Evolutionary conservation across 83 land plant genomes (phyloP), one percentile per base, ranked within the genome.

Genomic region (Picea abies): DNA sequence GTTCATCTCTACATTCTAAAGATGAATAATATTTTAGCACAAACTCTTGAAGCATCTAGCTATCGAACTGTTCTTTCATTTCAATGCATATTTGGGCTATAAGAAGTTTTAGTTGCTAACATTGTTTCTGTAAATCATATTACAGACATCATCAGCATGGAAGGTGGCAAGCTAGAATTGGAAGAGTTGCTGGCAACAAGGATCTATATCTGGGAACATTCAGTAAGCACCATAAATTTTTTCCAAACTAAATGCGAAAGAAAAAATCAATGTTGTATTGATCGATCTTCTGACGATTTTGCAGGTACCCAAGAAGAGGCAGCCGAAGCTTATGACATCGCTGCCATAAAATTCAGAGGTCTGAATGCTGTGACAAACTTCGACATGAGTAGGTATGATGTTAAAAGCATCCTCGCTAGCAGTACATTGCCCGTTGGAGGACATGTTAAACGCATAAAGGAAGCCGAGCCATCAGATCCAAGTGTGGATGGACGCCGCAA

Each of bases 111-210:
- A 61, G 60, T 19, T 17, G 47, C 44, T 61, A 29, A 19, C 41
- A 79, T 63, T 2, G 66, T 62, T 62, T 25, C 11, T 4, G 69
- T 72, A 9, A 37, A 47, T 32, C 67, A 16, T 68, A 73, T 77
- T 17, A 29, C 89, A 94, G 98, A 68, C 99, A 97, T 80, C 99
- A 96, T 82, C 99, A 96, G 83, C 99, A 96, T 76, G 99, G 99
- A n/a, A 87, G 99, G 76, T 96, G 99, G 99, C 99, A 96, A 84
- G 99, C 99, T 12, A 93, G 99, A 68, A 96, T 96, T 70, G 99
- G 99, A 77, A 87, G 99, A 85, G 99, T 96, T 62, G 99, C 99
- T 4, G 99, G 99, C 23, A 96, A 96, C 90, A 96, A 96, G 72
- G 99, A 96, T 76, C 93, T 96, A 63, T 95, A 96, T 86, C 72